A percentile compares a stretch with the other conserved stretches of the same genome.
phyloP scores from a whole-genome alignment of 108 stramenopile genomes.

The Nitzschia sp. region DNA sequence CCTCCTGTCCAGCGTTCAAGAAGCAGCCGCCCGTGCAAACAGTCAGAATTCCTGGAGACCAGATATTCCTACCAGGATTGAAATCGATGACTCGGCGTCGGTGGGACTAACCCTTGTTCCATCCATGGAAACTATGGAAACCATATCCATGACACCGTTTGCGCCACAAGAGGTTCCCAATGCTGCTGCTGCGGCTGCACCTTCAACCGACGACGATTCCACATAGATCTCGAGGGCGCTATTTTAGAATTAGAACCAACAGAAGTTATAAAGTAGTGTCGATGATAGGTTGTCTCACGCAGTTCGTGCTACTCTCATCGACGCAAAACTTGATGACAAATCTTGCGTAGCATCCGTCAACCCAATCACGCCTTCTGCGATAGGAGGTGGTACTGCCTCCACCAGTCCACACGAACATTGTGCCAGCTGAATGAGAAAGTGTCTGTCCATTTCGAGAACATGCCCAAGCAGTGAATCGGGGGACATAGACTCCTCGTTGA shows the following conservation, averaged over 20 bases:
- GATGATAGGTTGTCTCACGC: too few relatives aligned
- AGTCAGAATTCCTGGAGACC: not conserved
- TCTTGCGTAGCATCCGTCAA: constrained; percentile 6
- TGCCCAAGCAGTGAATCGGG: constrained; percentile 36
- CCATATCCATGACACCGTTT: not conserved
- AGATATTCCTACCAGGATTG: constrained; percentile 6
- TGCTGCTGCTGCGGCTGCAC: too few relatives aligned
- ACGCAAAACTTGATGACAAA: constrained; percentile 1
- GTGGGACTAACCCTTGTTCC: constrained; percentile 7
- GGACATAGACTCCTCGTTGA: constrained; percentile 29
- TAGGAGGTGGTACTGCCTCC: constrained; percentile 60
- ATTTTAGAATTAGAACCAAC: too few relatives aligned
- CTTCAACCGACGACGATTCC: too few relatives aligned
- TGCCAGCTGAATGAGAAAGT: constrained; percentile 64
- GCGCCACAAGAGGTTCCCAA: too few relatives aligned
- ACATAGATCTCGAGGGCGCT: too few relatives aligned
- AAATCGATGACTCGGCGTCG: constrained; percentile 1
- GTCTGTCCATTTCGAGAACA: constrained; percentile 47
- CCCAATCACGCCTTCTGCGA: constrained; percentile 41
- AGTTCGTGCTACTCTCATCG: not conserved
- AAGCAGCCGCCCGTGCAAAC: constrained; percentile 14
- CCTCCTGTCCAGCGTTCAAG: constrained; percentile 68
- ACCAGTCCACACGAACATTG: constrained; percentile 73
- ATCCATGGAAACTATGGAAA: constrained; percentile 24
- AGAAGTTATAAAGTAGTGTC: too few relatives aligned